Evolutionary conservation across 805 yeast species (phyloP), one percentile per base, ranked within the genome.

Genomic region (Kluyveromyces aestuarii): DNA sequence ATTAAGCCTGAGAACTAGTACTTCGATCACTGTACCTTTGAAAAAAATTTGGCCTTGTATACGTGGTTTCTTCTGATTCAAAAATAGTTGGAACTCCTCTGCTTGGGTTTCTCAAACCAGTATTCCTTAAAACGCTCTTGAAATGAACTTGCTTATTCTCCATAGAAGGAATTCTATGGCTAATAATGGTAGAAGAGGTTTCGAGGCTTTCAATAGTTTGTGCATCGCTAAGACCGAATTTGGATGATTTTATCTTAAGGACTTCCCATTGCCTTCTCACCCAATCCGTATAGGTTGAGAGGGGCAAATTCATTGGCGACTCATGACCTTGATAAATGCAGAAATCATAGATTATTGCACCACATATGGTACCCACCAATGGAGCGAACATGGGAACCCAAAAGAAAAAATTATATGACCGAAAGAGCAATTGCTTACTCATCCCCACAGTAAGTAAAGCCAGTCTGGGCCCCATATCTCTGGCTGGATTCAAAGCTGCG

Each of bases 341-440:
- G 27, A 74, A 52, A 61, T 77, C 82, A 57, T 77, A 77, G n/a
- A 75, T 45, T 48, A 73, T 55, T n/a, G 72, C 78, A 47, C 82
- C 82, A 33, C 66, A 54, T 42, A 72, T 50, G 33, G 74, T 67
- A 19, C 82, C 82, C 40, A 74, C 53, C 37, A 71, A 58, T 27
- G 82, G 80, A n/a, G 72, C 75, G 27, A 73, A 67, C 52, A 74
- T 59, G 45, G 80, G 80, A 36, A 76, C 75, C 81, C 81, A 76
- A 57, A 73, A 74, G 59, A 73, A 76, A 55, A 70, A 68, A 58
- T 66, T 63, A 49, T 72, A 67, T 16, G 60, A 55, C 16, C 63
- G 56, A 70, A 74, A 66, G 39, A 66, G 46, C 27, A 74, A 55
- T 59, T 64, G 37, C 61, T 71, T 58, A 39, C 74, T 71, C 52